Conservation (phyloP, 2,329 filamentous ascomycete genomes). For the Claviceps sp. region DNA sequence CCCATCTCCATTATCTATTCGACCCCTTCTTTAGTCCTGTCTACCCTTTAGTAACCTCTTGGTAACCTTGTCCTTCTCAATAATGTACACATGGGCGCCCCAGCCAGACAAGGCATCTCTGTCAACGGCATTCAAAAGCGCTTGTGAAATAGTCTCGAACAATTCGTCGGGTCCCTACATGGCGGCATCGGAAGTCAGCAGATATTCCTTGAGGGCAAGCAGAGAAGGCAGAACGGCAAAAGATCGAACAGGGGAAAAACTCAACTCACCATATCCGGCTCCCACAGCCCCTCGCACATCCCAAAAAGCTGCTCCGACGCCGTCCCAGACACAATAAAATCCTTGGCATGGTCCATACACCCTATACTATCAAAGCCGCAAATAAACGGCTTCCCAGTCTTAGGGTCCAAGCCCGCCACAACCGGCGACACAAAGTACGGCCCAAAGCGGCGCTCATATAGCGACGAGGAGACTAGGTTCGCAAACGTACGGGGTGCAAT, state of each 20-base stretch:
- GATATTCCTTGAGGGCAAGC: no score
- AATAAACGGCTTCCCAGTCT: slow-evolving; percentile 89
- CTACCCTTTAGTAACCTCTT: slow-evolving; percentile 96
- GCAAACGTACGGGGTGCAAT: slow-evolving; percentile 92
- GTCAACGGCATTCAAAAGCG: slow-evolving; percentile 89
- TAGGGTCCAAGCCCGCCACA: slow-evolving; percentile 87
- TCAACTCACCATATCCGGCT: slow-evolving; percentile 80
- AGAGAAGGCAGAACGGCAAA: not conserved
- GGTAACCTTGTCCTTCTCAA: slow-evolving; percentile 99
- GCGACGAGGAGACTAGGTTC: slow-evolving; percentile 78
- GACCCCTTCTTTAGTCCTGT: slow-evolving; percentile 55
- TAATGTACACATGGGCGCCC: slow-evolving; percentile 98
- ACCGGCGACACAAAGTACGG: slow-evolving; percentile 95
- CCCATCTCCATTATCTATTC: no score
- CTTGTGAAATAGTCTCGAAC: slow-evolving; percentile 96
- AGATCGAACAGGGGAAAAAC: not conserved
- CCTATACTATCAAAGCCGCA: slow-evolving; percentile 98
- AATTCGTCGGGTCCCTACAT: slow-evolving; percentile 77
- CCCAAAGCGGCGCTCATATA: slow-evolving; percentile 94
- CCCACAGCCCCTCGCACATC: slow-evolving; percentile 96
- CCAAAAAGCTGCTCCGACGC: slow-evolving; percentile 96
- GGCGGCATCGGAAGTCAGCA: not conserved
- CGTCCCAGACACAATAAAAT: slow-evolving; percentile 96
- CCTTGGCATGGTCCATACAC: slow-evolving; percentile 98
- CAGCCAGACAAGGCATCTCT: slow-evolving; percentile 93